phyloP scores from a whole-genome alignment of 2,329 filamentous ascomycete genomes.

The Sporothrix inflata region DNA sequence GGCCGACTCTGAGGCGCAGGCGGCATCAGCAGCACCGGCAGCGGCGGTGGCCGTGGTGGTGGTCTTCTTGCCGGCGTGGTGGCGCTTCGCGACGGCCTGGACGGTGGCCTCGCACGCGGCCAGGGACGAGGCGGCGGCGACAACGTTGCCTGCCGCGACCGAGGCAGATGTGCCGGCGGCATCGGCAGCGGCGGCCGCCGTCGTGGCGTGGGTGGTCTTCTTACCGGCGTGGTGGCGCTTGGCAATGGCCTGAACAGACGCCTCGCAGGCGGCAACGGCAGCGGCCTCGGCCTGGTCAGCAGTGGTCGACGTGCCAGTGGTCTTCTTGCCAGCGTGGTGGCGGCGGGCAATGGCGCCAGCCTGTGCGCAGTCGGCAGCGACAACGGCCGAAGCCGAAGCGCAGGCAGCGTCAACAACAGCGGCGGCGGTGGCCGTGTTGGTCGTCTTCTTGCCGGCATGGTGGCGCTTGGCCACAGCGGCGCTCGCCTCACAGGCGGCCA shows the following conservation, averaged over 20 bases:
- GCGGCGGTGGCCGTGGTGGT: background rate
- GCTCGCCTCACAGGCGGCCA: constrained; percentile 9
- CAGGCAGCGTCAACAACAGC: background rate
- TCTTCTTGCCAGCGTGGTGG: constrained; percentile 23
- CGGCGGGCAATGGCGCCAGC: constrained; percentile 7
- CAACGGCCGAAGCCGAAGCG: background rate
- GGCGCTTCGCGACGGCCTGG: constrained; percentile 7
- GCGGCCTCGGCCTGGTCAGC: background rate
- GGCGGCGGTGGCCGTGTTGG: background rate
- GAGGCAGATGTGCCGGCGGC: background rate
- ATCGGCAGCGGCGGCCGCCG: background rate
- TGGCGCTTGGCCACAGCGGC: constrained; percentile 22
- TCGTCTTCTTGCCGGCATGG: constrained; percentile 26
- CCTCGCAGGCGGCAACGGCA: too few relatives aligned
- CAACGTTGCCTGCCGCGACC: background rate
- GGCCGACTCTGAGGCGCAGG: background rate
- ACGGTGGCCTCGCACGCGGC: background rate
- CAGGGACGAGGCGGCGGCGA: constrained; percentile 5
- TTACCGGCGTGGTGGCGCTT: constrained; percentile 25
- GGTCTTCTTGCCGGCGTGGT: constrained; percentile 23
- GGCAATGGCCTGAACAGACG: background rate
- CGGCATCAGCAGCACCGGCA: background rate
- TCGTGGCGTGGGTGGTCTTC: background rate
- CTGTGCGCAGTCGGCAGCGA: background rate
- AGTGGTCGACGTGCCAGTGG: background rate